phyloP scores from a whole-genome alignment of 108 stramenopile species.

The Cylindrotheca closterium region DNA sequence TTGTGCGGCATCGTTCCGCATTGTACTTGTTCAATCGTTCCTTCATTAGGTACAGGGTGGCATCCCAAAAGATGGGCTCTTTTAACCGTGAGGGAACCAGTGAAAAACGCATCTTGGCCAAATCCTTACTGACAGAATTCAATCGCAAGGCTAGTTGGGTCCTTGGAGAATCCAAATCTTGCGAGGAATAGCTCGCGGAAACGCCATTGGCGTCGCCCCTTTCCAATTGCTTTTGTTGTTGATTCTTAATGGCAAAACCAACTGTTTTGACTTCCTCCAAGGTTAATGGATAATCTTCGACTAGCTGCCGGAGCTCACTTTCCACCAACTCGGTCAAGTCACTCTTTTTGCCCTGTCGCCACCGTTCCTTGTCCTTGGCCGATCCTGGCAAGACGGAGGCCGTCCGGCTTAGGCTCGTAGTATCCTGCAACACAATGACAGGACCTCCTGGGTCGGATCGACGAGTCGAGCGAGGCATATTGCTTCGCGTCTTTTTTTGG shows the following conservation, averaged over 20 bases:
- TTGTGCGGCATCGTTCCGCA: neutral
- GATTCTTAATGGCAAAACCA: neutral
- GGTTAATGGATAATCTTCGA: neutral
- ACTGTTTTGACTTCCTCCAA: neutral
- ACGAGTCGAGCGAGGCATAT: too few relatives aligned
- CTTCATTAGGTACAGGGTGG: constrained; percentile 22
- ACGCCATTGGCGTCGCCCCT: neutral
- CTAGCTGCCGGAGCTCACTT: neutral
- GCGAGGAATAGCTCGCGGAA: constrained; percentile 1
- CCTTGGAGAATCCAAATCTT: constrained; percentile 11
- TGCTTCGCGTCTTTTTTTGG: too few relatives aligned
- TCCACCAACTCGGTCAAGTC: neutral
- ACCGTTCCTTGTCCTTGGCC: neutral
- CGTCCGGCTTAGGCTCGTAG: too few relatives aligned
- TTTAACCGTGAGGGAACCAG: constrained; percentile 35
- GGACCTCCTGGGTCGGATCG: too few relatives aligned
- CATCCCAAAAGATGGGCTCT: constrained; percentile 44
- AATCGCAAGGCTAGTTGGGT: constrained; percentile 11
- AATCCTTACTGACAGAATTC: constrained; percentile 1
- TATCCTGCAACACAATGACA: too few relatives aligned
- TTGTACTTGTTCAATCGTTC: constrained; percentile 17
- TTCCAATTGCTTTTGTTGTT: neutral
- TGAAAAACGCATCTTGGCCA: constrained; percentile 27
- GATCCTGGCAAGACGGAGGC: too few relatives aligned
- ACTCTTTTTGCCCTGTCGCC: neutral